Evolutionary conservation across 257 asterid genomes (phyloP), one percentile per base, ranked within the genome.

Genomic region (Solanum gracilifrons): DNA sequence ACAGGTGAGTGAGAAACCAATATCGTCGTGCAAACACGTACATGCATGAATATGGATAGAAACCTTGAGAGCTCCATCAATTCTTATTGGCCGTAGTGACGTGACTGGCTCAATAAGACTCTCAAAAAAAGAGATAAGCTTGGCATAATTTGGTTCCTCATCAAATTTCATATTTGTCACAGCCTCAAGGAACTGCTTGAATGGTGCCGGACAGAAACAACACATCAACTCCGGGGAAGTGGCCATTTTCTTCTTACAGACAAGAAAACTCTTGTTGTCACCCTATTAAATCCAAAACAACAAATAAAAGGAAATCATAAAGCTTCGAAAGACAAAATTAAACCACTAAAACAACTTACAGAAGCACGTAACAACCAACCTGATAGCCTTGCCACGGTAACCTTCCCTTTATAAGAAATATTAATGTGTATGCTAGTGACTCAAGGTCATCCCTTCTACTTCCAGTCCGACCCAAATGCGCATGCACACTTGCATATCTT

Each of bases 361-460:
- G 37, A 87, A 88, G 76, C 84, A 86, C 80, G 86, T 39, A 86
- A 58, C 85, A 88, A 79, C 87, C 75, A 90, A 95, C 99, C 98
- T 97, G 99, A 92, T 97, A 97, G 62, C 99, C 98, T 92, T 97
- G 99, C 99, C 99, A 97, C 6, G 99, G 99, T 58, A 97, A 91
- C 93, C 99, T 93, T 89, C 99, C 98, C 90, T 94, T 95, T 46
- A 95, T 93, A 66, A 96, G 97, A 93, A 96, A 96, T 91, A 96
- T 96, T 82, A 96, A 90, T 7, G 99, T 96, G 91, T 96, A 96
- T 2, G 99, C 99, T 82, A 96, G 91, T 23, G 99, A 96, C 90
- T 97, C 99, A n/a, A 95, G 98, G 90, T 97, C 99, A 62, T 97
- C 99, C 90, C 99, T 95, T 89, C 99, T 91, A 90, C 99, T 97